Percentiles rank a stretch among this genome's conserved stretches.
These are phyloP conservation scores for Strobilomyces confusus DNA, from an alignment of 768 basidiomycete genomes.

Conservation along the genomic window DNA sequence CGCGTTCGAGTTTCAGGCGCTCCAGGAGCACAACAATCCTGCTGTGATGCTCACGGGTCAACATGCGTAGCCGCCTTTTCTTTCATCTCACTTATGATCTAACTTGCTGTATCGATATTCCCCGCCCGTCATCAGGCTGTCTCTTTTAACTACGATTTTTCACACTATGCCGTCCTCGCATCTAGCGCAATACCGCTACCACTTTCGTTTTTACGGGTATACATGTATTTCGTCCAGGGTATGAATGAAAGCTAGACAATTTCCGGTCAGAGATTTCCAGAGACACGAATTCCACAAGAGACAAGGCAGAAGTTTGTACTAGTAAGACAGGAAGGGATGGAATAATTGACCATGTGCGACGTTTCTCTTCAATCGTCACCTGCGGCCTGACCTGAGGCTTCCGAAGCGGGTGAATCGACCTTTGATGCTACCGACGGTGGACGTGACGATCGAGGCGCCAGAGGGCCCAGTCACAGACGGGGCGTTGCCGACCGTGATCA, in stretches of 20 bases:
- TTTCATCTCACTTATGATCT: slow-evolving; percentile 21
- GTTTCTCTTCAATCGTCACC: slow-evolving; percentile 14
- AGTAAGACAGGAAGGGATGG: not conserved
- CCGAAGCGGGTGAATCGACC: slow-evolving; percentile 76
- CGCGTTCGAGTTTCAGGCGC: slow-evolving; percentile 31
- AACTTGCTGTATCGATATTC: slow-evolving; percentile 30
- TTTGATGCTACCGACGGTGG: slow-evolving; percentile 64
- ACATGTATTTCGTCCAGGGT: slow-evolving; percentile 13
- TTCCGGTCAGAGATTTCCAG: slow-evolving; percentile 4
- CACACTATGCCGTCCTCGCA: slow-evolving; percentile 4
- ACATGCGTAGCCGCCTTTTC: slow-evolving; percentile 13
- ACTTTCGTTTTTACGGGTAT: slow-evolving; percentile 19
- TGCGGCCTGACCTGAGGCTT: slow-evolving; percentile 56
- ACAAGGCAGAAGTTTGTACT: not conserved
- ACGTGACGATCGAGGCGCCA: slow-evolving; percentile 57
- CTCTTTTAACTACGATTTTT: slow-evolving; percentile 1
- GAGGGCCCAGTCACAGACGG: slow-evolving; percentile 34
- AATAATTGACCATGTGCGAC: not conserved
- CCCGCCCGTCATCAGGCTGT: not conserved
- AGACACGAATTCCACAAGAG: not conserved
- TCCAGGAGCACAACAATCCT: slow-evolving; percentile 26
- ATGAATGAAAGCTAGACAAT: slow-evolving; percentile 16
- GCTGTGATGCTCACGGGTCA: slow-evolving; percentile 16
- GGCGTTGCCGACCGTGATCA: slow-evolving; percentile 65
- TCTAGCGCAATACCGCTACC: slow-evolving; percentile 4